phyloP scores from a whole-genome alignment of 148 eudicot species.

The Salicornia ramosissima region DNA sequence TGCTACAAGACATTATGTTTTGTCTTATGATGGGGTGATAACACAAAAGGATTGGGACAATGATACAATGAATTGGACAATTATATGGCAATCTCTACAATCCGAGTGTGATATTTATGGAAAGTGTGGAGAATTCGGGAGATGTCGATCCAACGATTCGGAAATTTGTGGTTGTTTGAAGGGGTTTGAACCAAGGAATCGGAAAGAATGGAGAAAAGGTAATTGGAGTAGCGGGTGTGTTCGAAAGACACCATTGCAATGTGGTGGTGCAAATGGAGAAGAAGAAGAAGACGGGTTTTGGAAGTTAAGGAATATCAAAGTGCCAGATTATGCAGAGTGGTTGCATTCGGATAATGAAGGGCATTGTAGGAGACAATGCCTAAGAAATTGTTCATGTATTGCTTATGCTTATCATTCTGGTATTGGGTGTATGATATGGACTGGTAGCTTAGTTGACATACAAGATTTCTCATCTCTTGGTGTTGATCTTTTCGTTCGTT shows the following conservation, averaged over 20 bases:
- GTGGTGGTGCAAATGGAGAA: conserved; percentile 17
- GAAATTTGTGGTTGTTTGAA: conserved; percentile 42
- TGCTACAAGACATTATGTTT: neutral
- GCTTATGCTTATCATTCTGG: conserved; percentile 36
- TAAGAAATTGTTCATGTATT: conserved; percentile 33
- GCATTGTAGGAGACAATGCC: conserved; percentile 33
- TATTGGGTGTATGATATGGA: conserved; percentile 51
- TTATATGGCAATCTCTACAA: conserved; percentile 7
- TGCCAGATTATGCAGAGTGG: conserved; percentile 32
- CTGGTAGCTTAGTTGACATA: conserved; percentile 30
- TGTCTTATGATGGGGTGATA: conserved; percentile 20
- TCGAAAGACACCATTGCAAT: conserved; percentile 30
- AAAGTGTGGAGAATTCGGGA: conserved; percentile 44
- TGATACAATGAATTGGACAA: neutral
- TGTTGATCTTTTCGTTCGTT: conserved; percentile 6
- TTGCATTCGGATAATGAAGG: neutral
- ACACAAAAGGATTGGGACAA: conserved; percentile 15
- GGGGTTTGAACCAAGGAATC: conserved; percentile 36
- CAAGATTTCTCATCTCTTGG: conserved; percentile 28
- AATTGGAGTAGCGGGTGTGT: conserved; percentile 51
- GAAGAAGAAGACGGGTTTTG: conserved; percentile 44
- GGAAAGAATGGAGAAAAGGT: conserved; percentile 36
- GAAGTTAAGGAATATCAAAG: conserved; percentile 31
- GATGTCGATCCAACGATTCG: conserved; percentile 21
- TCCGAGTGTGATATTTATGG: conserved; percentile 40